Percentiles rank a stretch among this genome's conserved stretches.
Conservation (phyloP, 768 basidiomycete genomes). For the Inosperma sp. region DNA sequence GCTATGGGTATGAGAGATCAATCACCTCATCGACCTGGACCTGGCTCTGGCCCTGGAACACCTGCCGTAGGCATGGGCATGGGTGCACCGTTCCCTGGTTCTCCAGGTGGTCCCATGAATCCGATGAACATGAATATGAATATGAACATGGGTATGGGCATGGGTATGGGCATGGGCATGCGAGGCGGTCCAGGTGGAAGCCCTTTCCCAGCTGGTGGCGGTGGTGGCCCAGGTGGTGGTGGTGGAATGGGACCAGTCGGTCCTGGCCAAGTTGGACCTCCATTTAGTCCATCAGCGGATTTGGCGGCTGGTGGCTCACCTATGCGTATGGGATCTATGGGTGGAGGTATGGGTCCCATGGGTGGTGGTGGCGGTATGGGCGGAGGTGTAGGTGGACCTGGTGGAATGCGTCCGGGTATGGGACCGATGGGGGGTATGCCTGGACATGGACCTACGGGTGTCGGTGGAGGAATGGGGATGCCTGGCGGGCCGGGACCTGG, state of each 20-base stretch:
- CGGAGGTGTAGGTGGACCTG: slow-evolving; percentile 16
- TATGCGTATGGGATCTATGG: slow-evolving; percentile 7
- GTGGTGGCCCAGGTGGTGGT: slow-evolving; percentile 1
- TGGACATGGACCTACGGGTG: slow-evolving; percentile 16
- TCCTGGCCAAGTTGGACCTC: background rate
- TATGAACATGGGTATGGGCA: slow-evolving; percentile 26
- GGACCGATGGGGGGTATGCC: slow-evolving; percentile 7
- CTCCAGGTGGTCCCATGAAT: slow-evolving; percentile 24
- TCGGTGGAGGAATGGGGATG: slow-evolving; percentile 14
- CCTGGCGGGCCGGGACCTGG: slow-evolving; percentile 5
- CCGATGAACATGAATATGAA: slow-evolving; percentile 21
- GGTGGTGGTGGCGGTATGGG: slow-evolving; percentile 13
- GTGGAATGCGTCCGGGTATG: slow-evolving; percentile 9
- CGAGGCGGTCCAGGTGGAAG: slow-evolving; percentile 16
- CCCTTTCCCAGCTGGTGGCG: slow-evolving; percentile 3
- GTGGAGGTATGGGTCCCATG: slow-evolving; percentile 18
- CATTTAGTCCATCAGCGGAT: slow-evolving; percentile 18
- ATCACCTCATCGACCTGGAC: slow-evolving; percentile 27
- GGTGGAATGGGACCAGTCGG: slow-evolving; percentile 17
- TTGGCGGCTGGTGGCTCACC: slow-evolving; percentile 11
- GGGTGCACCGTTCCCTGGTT: slow-evolving; percentile 31
- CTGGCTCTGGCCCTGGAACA: no score
- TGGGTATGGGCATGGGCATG: slow-evolving; percentile 29
- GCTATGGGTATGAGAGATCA: slow-evolving; percentile 21
- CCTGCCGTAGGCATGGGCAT: slow-evolving; percentile 23